These are phyloP conservation scores for Daedalea quercina DNA, from an alignment of 768 basidiomycete genomes.

Conservation along the genomic window DNA sequence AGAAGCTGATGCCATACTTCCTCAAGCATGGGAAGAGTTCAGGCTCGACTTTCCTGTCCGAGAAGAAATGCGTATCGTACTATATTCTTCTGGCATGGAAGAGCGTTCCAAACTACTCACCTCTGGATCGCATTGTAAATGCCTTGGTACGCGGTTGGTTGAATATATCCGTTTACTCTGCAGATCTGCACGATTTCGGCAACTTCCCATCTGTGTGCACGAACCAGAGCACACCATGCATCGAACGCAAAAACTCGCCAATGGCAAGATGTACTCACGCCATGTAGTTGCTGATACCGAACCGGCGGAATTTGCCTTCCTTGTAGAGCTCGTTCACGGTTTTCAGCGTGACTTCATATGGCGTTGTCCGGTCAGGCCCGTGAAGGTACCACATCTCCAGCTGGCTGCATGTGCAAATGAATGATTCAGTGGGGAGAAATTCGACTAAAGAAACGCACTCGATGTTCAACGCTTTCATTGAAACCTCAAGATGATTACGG, in stretches of 20 bases:
- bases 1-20: constrained; percentile 33
- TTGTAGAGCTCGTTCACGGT: constrained; percentile 40
- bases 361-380: constrained; percentile 32
- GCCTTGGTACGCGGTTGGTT: constrained; percentile 42
- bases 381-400: constrained; percentile 45
- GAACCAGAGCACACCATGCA: neutral
- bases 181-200: constrained; percentile 38
- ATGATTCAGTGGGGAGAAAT: neutral
- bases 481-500: constrained; percentile 25
- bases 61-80: neutral
- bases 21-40: constrained; percentile 38
- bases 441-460: constrained; percentile 26
- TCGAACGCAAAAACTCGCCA: too few species aligned
- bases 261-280: constrained; percentile 22
- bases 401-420: constrained; percentile 5
- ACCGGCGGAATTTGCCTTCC: constrained; percentile 42
- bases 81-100: neutral
- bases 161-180: constrained; percentile 36
- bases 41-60: constrained; percentile 22
- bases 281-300: constrained; percentile 37
- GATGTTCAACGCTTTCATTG: constrained; percentile 38
- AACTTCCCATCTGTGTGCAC: constrained; percentile 29
- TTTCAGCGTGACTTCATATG: constrained; percentile 38
- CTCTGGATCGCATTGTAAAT: constrained; percentile 38
- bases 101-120: constrained; percentile 15